Evolutionary conservation across 768 basidiomycete species (phyloP).

Genomic region (Rubroboletus satanas): DNA sequence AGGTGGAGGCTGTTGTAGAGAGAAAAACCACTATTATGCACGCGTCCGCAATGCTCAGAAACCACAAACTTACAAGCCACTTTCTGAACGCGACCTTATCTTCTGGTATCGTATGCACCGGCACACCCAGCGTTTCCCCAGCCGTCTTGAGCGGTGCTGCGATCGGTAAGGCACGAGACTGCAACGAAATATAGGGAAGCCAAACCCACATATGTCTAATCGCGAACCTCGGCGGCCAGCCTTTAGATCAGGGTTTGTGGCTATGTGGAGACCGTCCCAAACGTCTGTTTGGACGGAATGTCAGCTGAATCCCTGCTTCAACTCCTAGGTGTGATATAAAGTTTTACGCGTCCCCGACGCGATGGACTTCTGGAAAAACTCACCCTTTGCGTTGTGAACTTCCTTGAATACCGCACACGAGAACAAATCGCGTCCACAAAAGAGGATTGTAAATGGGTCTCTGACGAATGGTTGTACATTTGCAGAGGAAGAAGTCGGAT

Average conservation of each 20-base stretch:
- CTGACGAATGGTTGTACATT: background rate
- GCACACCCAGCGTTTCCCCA: conserved; percentile 50
- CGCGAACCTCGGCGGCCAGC: conserved; percentile 59
- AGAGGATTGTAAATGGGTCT: conserved; percentile 68
- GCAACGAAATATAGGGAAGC: background rate
- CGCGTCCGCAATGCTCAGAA: background rate
- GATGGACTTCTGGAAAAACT: background rate
- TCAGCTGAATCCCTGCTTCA: conserved; percentile 2
- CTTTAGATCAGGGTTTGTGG: conserved; percentile 66
- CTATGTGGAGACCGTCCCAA: conserved; percentile 65
- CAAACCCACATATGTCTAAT: conserved; percentile 48
- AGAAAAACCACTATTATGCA: background rate
- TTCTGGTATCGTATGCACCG: conserved; percentile 59
- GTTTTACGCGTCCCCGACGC: background rate
- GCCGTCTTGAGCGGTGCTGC: conserved; percentile 69
- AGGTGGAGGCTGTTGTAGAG: conserved; percentile 41
- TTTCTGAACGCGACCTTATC: conserved; percentile 54
- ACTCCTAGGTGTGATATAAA: background rate
- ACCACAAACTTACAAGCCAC: conserved; percentile 52
- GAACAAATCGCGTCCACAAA: conserved; percentile 87
- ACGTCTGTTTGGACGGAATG: conserved; percentile 51
- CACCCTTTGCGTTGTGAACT: conserved; percentile 62
- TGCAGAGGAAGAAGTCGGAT: background rate
- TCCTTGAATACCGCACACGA: conserved; percentile 70
- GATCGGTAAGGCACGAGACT: background rate